Base-by-base conservation (phyloP, 106 monocot genomes). In the Platanthera guangdongensis region DNA sequence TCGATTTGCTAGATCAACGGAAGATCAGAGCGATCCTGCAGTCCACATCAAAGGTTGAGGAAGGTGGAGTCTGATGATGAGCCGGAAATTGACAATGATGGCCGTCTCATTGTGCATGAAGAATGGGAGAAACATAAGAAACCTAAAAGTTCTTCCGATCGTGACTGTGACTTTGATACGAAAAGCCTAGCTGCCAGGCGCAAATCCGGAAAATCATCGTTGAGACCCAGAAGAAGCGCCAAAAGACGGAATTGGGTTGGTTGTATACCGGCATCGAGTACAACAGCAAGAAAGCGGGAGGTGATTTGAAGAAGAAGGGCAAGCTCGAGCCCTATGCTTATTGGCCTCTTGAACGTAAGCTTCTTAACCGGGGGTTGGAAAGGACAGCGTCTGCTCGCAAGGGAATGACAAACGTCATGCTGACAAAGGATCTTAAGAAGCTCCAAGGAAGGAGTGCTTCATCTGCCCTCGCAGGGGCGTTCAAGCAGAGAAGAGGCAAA, bases 241-340 rank as follows among this genome's bases (percentile, higher is more conserved):
- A 80, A 57, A 88, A 82, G 57, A 82, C 85, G 70, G 89, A 83
- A 0, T 87, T 91, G n/a, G 96, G 91, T 1, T 97, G 91, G 89
- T 81, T 91, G 9, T 97, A 93, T 74, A 89, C 96, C 0, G 96
- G 96, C 22, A 77, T 65, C 14, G 96, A 97, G 62, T 97, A 93
- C 64, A 91, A 79, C 7, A 93, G 84, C 78, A 87, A 80, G 48
- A 94, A 81, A 74, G 93, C 90, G 11, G 64, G 89, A 3, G 96
- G 96, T 53, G 96, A 97, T 85, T 7, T 97, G 46, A 91, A 89
- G 84, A 89, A 84, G 81, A 88, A 93, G 78, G 86, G 88, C 67
- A 97, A 93, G 85, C 81, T 93, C 15, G 96, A 97, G 21, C 96
- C 96, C 10, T 97, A 97, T 51, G 96, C 96, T 0, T 97, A 97